phyloP scores from a whole-genome alignment of 2,329 filamentous ascomycete genomes.

The Ampelomyces quisqualis region DNA sequence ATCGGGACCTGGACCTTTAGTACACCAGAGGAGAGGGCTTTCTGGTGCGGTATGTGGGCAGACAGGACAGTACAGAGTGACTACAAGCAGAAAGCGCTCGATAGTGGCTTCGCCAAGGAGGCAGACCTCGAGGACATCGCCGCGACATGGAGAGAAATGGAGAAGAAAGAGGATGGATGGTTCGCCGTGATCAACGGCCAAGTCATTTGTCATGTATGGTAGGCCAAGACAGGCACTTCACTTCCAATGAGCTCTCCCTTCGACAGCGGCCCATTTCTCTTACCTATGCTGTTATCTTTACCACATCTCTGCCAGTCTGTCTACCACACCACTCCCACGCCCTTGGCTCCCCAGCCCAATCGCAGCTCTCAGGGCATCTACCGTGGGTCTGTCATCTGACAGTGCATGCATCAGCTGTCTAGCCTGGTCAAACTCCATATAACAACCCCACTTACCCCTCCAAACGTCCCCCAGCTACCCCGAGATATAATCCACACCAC shows the following conservation, averaged over 20 bases:
- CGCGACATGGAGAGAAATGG: constrained; percentile 45
- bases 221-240: constrained; percentile 1
- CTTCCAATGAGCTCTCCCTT: background rate
- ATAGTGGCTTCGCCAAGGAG: constrained; percentile 41
- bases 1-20: constrained; percentile 48
- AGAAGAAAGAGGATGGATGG: constrained; percentile 46
- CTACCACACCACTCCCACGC: constrained; percentile 11
- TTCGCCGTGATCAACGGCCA: constrained; percentile 48
- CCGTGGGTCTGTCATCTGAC: constrained; percentile 37
- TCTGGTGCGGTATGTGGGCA: constrained; percentile 48
- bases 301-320: background rate
- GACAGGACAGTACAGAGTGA: constrained; percentile 39
- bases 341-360: constrained; percentile 22
- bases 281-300: constrained; percentile 1
- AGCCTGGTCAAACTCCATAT: constrained; percentile 24
- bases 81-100: constrained; percentile 41
- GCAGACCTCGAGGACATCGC: constrained; percentile 45
- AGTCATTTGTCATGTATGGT: constrained; percentile 38
- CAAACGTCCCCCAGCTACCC: constrained; percentile 8
- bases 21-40: constrained; percentile 40
- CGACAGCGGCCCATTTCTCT: background rate
- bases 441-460: constrained; percentile 42
- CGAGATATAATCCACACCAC: constrained; percentile 12
- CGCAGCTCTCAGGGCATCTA: constrained; percentile 15
- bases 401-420: constrained; percentile 26